Evolutionary conservation across 2,329 filamentous ascomycete species (phyloP), one percentile per base, ranked within the genome.

Genomic region (Fusarium sp.): DNA sequence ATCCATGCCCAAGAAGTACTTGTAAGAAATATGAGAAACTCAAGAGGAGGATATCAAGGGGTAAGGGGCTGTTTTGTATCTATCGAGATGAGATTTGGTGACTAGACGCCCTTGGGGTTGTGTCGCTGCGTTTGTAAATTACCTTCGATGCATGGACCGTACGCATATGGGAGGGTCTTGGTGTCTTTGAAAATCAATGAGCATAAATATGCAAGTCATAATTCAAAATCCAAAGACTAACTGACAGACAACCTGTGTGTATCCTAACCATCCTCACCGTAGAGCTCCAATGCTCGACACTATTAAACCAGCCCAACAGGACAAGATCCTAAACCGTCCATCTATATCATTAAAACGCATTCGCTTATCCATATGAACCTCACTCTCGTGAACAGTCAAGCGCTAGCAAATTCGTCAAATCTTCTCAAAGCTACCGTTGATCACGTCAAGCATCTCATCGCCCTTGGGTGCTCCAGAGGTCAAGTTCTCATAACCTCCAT

Each of bases 1-100:
- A 41, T 89, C 85, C 69, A 88, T 90, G 80, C 93, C 93, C n/a
- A 97, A 97, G 86, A 98, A 98, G 83, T 98, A 94, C 80, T 82
- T 97, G 78, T 97, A 84, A 76, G 41, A 41, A 30, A 29, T 13
- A 29, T 20, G 27, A 34, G 22, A 16, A 13, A 40, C 6, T 47
- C n/a, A 65, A 72, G 51, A 64, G 55, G 25, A 44, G 57, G 55
- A 29, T 45, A 10, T 27, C 55, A 25, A 13, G 29, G 44, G 40
- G 24, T 15, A 6, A 34, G 41, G 41, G 29, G 52, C 41, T 16
- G n/a, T 47, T 47, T 54, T 63, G 54, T 65, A 59, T 70, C 60
- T 62, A 63, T 62, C 38, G 58, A 53, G 54, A 61, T 66, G 60
- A 62, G 45, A 57, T 59, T 56, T 45, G 44, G 45, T 64, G 60